Evolutionary conservation across 352 stramenopile species (phyloP).

Genomic region (Phytophthora ramorum): DNA sequence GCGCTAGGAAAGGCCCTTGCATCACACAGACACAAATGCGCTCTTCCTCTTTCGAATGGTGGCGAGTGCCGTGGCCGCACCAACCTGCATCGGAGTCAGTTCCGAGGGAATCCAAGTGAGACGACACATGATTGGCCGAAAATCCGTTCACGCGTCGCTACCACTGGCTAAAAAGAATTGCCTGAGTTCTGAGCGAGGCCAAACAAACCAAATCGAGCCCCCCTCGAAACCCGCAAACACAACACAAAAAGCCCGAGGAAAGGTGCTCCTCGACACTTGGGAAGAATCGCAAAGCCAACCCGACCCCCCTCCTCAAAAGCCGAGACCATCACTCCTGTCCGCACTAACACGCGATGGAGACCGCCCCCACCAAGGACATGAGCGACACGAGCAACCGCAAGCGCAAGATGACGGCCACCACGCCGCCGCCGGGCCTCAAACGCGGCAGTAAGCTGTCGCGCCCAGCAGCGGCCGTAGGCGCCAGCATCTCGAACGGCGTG

Average conservation of each 20-base stretch:
- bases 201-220: slow-evolving; percentile 1
- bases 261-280: neutral
- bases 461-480: slow-evolving; percentile 21
- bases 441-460: slow-evolving; percentile 64
- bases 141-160: neutral
- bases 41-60: slow-evolving; percentile 19
- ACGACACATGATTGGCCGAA: slow-evolving; percentile 26
- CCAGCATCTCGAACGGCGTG: slow-evolving; percentile 45
- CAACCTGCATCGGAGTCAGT: slow-evolving; percentile 22
- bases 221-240: slow-evolving; percentile 33
- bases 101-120: slow-evolving; percentile 12
- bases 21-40: neutral
- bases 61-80: too few relatives aligned
- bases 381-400: slow-evolving; percentile 62
- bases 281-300: neutral
- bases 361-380: slow-evolving; percentile 36
- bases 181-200: slow-evolving; percentile 44
- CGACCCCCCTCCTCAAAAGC: slow-evolving; percentile 1
- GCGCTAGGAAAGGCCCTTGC: slow-evolving; percentile 16
- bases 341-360: slow-evolving; percentile 26
- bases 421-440: slow-evolving; percentile 47
- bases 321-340: slow-evolving; percentile 28
- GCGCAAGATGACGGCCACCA: slow-evolving; percentile 73
- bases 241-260: slow-evolving; percentile 40
- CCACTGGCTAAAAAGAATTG: slow-evolving; percentile 26